A percentile compares a stretch with the other conserved stretches of the same genome.
Evolutionary conservation across 768 basidiomycete species (phyloP).

Genomic region (Termitomyces eurrhizus): DNA sequence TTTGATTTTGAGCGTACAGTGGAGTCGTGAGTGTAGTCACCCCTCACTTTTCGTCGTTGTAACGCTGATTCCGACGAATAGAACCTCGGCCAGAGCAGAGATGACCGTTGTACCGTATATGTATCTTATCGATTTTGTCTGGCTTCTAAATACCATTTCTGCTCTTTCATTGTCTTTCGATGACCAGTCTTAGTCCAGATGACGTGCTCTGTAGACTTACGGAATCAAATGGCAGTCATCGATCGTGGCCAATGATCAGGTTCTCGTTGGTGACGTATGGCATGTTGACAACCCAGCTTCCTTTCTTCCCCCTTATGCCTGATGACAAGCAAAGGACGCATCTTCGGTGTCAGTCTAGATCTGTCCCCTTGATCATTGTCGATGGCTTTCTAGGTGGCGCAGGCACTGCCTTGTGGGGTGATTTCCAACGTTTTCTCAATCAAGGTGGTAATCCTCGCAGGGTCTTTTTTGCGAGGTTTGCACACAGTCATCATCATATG

Average conservation of each 20-base stretch:
- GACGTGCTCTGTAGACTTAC: neutral
- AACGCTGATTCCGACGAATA: slow-evolving; percentile 6
- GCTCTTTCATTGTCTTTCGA: too few species aligned
- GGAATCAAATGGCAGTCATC: neutral
- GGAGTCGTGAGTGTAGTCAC: slow-evolving; percentile 50
- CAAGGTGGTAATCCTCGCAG: slow-evolving; percentile 17
- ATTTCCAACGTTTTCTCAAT: slow-evolving; percentile 21
- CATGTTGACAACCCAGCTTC: neutral
- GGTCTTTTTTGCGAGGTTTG: slow-evolving; percentile 6
- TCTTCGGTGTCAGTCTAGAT: too few species aligned
- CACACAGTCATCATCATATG: neutral
- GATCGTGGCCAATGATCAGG: neutral
- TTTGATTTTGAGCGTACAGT: slow-evolving; percentile 68
- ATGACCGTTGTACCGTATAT: neutral
- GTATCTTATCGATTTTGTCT: neutral
- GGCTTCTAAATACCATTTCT: neutral
- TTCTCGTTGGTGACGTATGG: neutral
- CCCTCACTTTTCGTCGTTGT: neutral
- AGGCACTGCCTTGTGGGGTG: slow-evolving; percentile 36
- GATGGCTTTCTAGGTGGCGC: slow-evolving; percentile 42
- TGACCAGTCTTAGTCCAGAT: neutral
- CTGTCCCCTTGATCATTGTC: slow-evolving; percentile 20
- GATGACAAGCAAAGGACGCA: slow-evolving; percentile 24
- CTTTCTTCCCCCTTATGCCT: slow-evolving; percentile 15
- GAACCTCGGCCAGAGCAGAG: slow-evolving; percentile 31